Conservation (phyloP, 176 grass and related monocot genomes). For the Hordeum marinum region DNA sequence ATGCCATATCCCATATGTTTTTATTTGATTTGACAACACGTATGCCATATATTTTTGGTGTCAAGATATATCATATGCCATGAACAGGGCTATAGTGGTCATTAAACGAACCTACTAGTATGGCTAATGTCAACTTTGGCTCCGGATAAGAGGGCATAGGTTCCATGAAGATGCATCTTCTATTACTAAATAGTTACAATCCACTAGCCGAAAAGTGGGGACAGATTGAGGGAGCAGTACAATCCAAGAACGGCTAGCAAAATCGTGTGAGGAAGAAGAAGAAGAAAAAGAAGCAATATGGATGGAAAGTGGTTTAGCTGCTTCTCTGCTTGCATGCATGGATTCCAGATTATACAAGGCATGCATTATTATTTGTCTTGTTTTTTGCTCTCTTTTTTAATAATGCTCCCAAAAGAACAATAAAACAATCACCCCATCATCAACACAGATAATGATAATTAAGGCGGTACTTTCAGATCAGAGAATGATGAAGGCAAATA, state of each 20-base stretch:
- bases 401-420: background rate
- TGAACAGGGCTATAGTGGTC: too few species aligned
- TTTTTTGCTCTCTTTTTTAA: background rate
- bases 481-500: background rate
- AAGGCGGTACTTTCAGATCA: background rate
- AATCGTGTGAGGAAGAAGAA: background rate
- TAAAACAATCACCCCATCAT: background rate
- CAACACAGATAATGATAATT: background rate
- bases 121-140: background rate
- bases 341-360: background rate
- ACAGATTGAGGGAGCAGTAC: background rate
- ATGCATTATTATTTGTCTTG: background rate
- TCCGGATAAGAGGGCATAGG: conserved; percentile 18
- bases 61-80: too few species aligned
- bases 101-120: too few species aligned
- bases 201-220: background rate
- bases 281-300: background rate
- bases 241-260: background rate
- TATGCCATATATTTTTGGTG: background rate
- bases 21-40: background rate
- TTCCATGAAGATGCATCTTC: conserved; percentile 3
- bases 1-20: background rate
- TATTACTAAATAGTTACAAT: too few species aligned
- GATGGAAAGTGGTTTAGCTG: background rate
- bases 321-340: background rate